Evolutionary conservation across 257 asterid species (phyloP), one percentile per base, ranked within the genome.

Genomic region (Jasminum sambac): DNA sequence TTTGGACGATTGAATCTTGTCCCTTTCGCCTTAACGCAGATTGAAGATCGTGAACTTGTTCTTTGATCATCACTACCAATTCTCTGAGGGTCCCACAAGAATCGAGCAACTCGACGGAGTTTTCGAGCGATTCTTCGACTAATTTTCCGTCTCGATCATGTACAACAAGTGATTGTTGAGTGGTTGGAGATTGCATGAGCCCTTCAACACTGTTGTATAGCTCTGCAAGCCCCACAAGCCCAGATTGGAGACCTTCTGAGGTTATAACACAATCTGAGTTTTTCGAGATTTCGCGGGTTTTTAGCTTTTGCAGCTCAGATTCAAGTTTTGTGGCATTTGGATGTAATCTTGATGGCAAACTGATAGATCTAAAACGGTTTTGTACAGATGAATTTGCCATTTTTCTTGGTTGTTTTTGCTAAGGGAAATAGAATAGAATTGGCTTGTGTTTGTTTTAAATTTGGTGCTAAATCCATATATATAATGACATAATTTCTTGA

Each of bases 21-120:
- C 84, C 89, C 77, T 83, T 85, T 10, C 89, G 67, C 5, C 90
- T 84, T 55, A 87, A 24, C 1, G 86, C 83, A 16, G 90, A 85
- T 41, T 85, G 89, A 17, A 85, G 83, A 42, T 68, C 41, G 21
- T 75, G 89, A 6, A 87, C 74, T 8, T 85, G 75, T 40, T 85
- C 86, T 13, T 72, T 85, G 36, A 87, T 82, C 83, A 67, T 70
- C 34, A 69, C 80, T 37, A 83, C 37, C n/a, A 85, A 11, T 13
- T 83, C 90, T 69, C 75, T 74, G 0, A 77, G 66, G 36, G 78
- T 39, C 44, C 66, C 68, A 84, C 90, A 85, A 9, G 76, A 76
- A 64, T 87, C 94, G 23, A 87, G 67, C 69, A 82, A 63, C 43
- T 73, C 80, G 0, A 81, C 69, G 0, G 88, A 81, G 17, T 36